Evolutionary conservation across 1,284 basidiomycete species (phyloP).

Genomic region (Fomes fomentarius): DNA sequence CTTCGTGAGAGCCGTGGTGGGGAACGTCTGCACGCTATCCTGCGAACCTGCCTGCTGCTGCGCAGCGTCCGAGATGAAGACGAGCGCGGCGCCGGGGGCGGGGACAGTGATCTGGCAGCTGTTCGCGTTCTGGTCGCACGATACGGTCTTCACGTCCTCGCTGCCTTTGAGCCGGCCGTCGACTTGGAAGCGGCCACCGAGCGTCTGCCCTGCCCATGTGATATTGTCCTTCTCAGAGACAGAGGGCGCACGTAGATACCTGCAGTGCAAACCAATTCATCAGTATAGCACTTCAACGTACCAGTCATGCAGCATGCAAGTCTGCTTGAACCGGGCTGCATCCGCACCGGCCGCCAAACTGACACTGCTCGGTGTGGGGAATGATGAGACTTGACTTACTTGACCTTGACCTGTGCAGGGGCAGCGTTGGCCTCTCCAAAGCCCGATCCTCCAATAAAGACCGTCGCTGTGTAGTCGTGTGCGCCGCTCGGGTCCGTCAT

Average conservation of each 20-base stretch:
- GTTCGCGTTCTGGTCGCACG: conserved; percentile 42
- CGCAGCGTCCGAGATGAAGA: conserved; percentile 49
- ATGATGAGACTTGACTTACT: conserved; percentile 21
- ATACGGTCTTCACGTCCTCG: conserved; percentile 40
- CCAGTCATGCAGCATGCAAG: not conserved
- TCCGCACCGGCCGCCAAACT: no score
- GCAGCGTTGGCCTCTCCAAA: conserved; percentile 24
- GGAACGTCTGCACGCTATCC: conserved; percentile 40
- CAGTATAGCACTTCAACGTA: not conserved
- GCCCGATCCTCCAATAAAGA: conserved; percentile 33
- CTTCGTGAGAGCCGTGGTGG: conserved; percentile 38
- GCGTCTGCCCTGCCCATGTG: conserved; percentile 62
- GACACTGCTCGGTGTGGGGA: no score
- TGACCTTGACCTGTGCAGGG: conserved; percentile 31
- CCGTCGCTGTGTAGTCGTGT: conserved; percentile 33
- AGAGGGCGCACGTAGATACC: conserved; percentile 43
- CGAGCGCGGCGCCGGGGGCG: conserved; percentile 54
- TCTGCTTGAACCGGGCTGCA: no score
- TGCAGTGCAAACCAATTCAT: conserved; percentile 21
- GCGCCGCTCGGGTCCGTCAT: conserved; percentile 37
- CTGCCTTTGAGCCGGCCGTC: conserved; percentile 49
- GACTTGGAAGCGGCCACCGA: conserved; percentile 62
- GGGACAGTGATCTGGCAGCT: conserved; percentile 49
- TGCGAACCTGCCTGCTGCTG: conserved; percentile 39
- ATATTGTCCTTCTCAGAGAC: conserved; percentile 51